These are phyloP conservation scores for Backusella tarrabulga DNA, from an alignment of 192 early-diverging fungal species.

Conservation along the genomic window DNA sequence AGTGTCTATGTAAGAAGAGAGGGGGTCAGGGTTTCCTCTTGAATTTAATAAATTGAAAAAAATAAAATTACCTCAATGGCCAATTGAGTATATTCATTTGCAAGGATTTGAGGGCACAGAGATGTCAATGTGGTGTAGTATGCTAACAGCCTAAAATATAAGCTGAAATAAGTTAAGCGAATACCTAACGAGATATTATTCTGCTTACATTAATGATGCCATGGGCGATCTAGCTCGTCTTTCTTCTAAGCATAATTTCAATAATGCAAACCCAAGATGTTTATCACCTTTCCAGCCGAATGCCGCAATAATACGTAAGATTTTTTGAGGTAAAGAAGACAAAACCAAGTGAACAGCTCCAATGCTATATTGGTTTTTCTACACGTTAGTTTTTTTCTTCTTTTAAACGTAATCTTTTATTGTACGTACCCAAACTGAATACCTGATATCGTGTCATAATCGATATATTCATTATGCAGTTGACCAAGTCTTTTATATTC, in stretches of 20 bases:
- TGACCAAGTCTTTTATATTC: conserved; percentile 41
- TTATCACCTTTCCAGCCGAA: conserved; percentile 55
- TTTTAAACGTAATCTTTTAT: not conserved
- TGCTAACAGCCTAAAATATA: conserved; percentile 12
- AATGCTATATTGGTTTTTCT: conserved; percentile 20
- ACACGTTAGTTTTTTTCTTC: not conserved
- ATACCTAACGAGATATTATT: not conserved
- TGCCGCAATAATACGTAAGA: conserved; percentile 39
- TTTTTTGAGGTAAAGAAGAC: conserved; percentile 32
- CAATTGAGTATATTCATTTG: conserved; percentile 22
- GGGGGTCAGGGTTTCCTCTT: too few species aligned
- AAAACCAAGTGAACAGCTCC: conserved; percentile 34
- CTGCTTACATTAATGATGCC: conserved; percentile 49
- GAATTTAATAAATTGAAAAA: not conserved
- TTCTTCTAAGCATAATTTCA: conserved; percentile 44
- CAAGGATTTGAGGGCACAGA: conserved; percentile 30
- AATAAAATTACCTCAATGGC: conserved; percentile 28
- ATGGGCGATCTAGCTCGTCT: conserved; percentile 50
- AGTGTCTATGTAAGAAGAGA: conserved; percentile 6
- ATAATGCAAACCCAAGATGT: conserved; percentile 50
- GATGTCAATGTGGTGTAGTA: conserved; percentile 30
- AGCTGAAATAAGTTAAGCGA: not conserved
- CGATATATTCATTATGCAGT: conserved; percentile 31
- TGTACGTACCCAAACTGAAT: conserved; percentile 37
- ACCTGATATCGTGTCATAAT: conserved; percentile 36